A percentile compares a stretch with the other conserved stretches of the same genome.
These are phyloP conservation scores for Bromus sterilis DNA, from an alignment of 176 grass and related monocot species.

Conservation along the genomic window DNA sequence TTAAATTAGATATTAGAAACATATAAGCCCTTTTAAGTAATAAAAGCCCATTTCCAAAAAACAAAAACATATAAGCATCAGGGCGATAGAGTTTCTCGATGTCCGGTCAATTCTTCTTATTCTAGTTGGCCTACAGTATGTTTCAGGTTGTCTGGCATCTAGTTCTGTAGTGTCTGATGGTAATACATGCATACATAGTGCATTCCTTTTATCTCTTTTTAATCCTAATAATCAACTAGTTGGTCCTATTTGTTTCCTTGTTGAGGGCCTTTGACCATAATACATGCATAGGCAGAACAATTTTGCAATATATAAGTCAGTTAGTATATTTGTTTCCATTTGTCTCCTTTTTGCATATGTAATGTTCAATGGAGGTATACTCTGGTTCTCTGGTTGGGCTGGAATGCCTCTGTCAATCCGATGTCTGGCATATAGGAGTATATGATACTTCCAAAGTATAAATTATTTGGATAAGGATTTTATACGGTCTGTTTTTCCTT, in stretches of 20 bases:
- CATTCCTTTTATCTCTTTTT: neutral
- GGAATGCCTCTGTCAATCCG: neutral
- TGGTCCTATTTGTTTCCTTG: neutral
- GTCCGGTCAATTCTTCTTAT: neutral
- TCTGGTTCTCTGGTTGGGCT: neutral
- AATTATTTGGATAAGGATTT: neutral
- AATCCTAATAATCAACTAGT: neutral
- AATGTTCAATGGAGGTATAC: neutral
- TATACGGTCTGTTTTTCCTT: neutral
- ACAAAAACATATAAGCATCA: too few species aligned
- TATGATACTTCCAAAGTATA: neutral
- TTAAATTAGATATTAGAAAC: constrained; percentile 4
- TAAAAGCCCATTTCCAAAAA: too few species aligned
- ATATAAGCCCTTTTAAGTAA: too few species aligned
- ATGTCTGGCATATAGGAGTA: neutral
- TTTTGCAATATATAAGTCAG: neutral
- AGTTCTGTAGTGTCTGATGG: neutral
- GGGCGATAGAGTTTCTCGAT: neutral
- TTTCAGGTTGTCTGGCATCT: neutral
- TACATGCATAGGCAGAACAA: neutral
- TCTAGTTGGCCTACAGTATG: neutral
- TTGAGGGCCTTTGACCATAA: neutral
- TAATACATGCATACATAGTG: neutral
- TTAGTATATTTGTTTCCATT: neutral
- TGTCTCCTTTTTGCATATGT: neutral